phyloP scores from a whole-genome alignment of 139 green algal species.

The Ulvella scutata region DNA sequence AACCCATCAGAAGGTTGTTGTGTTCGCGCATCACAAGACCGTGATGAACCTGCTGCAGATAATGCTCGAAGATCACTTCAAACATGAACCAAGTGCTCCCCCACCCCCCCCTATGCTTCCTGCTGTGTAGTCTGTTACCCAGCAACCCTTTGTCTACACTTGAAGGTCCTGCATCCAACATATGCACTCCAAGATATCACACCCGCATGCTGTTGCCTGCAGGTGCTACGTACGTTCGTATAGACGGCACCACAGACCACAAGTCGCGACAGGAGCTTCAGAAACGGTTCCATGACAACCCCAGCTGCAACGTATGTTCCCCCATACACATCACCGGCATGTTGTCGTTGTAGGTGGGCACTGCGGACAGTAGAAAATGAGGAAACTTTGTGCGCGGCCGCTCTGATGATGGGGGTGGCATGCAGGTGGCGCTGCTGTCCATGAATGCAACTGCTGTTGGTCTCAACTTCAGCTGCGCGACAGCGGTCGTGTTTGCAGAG shows the following conservation, averaged over 20 bases:
- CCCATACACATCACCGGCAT: not conserved
- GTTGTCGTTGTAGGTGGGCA: not conserved
- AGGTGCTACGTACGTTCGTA: constrained; percentile 41
- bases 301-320: not conserved
- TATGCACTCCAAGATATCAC: not conserved
- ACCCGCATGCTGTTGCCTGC: not conserved
- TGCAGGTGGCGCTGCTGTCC: not conserved
- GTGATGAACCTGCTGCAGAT: constrained; percentile 62
- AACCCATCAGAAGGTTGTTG: constrained; percentile 60
- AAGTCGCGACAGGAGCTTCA: constrained; percentile 24
- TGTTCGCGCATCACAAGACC: constrained; percentile 86
- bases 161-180: not conserved
- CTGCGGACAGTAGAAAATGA: not conserved
- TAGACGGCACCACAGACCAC: constrained; percentile 68
- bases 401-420: not conserved
- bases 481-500: not conserved
- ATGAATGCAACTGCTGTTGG: not conserved
- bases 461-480: not conserved
- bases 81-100: no score
- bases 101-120: not conserved
- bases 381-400: not conserved
- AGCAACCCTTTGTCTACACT: not conserved
- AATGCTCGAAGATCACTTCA: constrained; percentile 40
- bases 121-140: constrained; percentile 5
- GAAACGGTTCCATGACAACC: not conserved